Conservation (phyloP, 1,284 basidiomycete genomes). For the Fomes fomentarius region DNA sequence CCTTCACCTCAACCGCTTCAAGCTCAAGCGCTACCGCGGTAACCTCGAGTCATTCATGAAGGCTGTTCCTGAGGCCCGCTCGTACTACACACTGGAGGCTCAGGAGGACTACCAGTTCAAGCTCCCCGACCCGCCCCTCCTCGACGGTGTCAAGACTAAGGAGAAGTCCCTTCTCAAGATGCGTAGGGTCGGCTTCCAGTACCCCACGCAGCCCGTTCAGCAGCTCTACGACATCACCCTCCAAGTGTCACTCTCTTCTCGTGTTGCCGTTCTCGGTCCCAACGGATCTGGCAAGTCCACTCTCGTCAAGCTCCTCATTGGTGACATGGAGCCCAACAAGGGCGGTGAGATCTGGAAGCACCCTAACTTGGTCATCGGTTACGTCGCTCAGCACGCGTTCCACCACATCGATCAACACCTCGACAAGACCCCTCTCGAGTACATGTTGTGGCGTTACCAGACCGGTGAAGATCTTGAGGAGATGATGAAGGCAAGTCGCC, state of each 20-base stretch:
- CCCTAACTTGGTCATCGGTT: conserved; percentile 98
- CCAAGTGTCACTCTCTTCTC: conserved; percentile 95
- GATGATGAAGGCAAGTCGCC: conserved; percentile 88
- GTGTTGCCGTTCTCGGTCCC: conserved; percentile 95
- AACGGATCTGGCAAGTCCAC: conserved; percentile 99
- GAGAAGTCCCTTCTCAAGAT: conserved; percentile 98
- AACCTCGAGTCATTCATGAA: conserved; percentile 97
- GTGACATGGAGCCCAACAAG: conserved; percentile 96
- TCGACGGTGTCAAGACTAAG: conserved; percentile 99
- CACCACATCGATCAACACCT: conserved; percentile 98
- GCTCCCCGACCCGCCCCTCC: conserved; percentile 92
- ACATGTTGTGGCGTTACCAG: conserved; percentile 99
- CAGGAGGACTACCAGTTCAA: conserved; percentile 97
- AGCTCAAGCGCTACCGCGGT: conserved; percentile 96
- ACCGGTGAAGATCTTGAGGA: conserved; percentile 98
- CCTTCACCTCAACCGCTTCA: conserved; percentile 99
- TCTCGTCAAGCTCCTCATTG: conserved; percentile 97
- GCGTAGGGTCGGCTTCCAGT: conserved; percentile 98
- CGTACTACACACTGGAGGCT: conserved; percentile 95
- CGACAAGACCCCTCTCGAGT: conserved; percentile 97
- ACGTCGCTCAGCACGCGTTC: conserved; percentile 99
- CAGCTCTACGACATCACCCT: conserved; percentile 95
- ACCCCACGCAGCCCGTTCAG: conserved; percentile 83
- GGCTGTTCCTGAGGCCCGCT: conserved; percentile 95
- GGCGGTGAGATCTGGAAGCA: conserved; percentile 99